Evolutionary conservation across 225 moss, liverwort and hornwort species (phyloP), one percentile per base, ranked within the genome.

Genomic region (Polytrichum formosum): DNA sequence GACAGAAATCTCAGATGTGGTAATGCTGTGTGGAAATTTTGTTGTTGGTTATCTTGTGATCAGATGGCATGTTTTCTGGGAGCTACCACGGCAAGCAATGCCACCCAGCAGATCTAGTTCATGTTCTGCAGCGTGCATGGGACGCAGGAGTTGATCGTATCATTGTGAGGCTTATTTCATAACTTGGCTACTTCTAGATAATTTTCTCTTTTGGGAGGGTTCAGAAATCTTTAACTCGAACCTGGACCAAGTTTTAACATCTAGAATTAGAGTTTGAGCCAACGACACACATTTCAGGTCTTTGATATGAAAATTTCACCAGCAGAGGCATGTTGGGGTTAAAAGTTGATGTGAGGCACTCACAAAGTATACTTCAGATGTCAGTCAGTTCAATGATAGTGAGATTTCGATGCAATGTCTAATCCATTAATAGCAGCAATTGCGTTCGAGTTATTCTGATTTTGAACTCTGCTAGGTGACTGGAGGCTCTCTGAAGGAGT

Each of bases 21-120:
- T 30, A 6, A 16, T 18, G 29, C 18, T 10, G 35, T 35, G 35
- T 35, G 35, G 22, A 27, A 18, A 5, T 46, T 73, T 10, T 73
- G 54, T 55, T 79, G 63, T 53, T 19, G 23, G 6, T 20, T 81
- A 70, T 64, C 70, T 26, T 73, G 30, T 61, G 16, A 64, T 74
- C 83, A 95, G 97, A 98, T 90, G 91, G 94, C 71, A 94, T 94
- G 94, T 98, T 98, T 80, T 69, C 82, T 75, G 97, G 97, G 63
- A 77, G 79, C 55, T 98, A 98, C 82, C 89, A 94, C 75, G 90
- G 97, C 70, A 94, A 91, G 80, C 86, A 91, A 81, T 91, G 86
- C 73, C 97, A 98, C 68, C 61, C 77, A 7, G 78, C 91, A 58
- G 97, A 98, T 80, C 74, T 98, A 46, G 78, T 82, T 64, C 74